A percentile compares a stretch with the other conserved stretches of the same genome.
Evolutionary conservation across 2,329 filamentous ascomycete species (phyloP).

Genomic region (Penicillium sp.): DNA sequence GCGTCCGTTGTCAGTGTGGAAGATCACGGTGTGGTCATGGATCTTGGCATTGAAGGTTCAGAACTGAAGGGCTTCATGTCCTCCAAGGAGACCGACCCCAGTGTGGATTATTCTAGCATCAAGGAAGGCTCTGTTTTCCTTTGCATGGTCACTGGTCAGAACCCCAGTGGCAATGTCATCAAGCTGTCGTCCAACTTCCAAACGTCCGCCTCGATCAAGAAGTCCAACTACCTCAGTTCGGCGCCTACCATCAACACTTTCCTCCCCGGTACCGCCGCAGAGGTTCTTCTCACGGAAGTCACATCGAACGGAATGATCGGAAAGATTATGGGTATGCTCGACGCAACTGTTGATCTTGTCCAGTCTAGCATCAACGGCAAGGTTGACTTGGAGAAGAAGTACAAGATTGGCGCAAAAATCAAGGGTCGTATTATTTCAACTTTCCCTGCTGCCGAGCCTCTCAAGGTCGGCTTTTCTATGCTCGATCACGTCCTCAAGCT

Average conservation of each 20-base stretch:
- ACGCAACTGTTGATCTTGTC: conserved; percentile 84
- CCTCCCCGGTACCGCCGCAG: conserved; percentile 85
- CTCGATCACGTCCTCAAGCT: conserved; percentile 78
- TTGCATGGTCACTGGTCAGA: conserved; percentile 73
- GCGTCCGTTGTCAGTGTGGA: conserved; percentile 88
- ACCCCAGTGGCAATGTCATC: conserved; percentile 74
- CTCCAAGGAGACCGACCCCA: conserved; percentile 72
- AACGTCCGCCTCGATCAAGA: conserved; percentile 65
- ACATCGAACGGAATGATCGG: conserved; percentile 73
- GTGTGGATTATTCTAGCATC: conserved; percentile 63
- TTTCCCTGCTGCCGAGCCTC: conserved; percentile 73
- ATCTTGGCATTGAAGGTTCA: conserved; percentile 69
- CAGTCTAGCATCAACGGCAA: conserved; percentile 77
- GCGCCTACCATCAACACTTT: conserved; percentile 88
- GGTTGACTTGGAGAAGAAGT: conserved; percentile 69
- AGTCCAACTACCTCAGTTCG: conserved; percentile 63
- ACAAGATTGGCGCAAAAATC: conserved; percentile 78
- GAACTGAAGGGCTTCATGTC: conserved; percentile 78
- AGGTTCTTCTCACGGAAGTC: conserved; percentile 76
- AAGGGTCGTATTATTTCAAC: conserved; percentile 86
- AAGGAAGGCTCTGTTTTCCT: conserved; percentile 82
- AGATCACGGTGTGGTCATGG: conserved; percentile 93
- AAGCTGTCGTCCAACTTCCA: conserved; percentile 76
- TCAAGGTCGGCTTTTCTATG: conserved; percentile 83
- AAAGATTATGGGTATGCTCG: conserved; percentile 87